phyloP scores from a whole-genome alignment of 2,329 filamentous ascomycete genomes.

The Calonectria multiphialidica region DNA sequence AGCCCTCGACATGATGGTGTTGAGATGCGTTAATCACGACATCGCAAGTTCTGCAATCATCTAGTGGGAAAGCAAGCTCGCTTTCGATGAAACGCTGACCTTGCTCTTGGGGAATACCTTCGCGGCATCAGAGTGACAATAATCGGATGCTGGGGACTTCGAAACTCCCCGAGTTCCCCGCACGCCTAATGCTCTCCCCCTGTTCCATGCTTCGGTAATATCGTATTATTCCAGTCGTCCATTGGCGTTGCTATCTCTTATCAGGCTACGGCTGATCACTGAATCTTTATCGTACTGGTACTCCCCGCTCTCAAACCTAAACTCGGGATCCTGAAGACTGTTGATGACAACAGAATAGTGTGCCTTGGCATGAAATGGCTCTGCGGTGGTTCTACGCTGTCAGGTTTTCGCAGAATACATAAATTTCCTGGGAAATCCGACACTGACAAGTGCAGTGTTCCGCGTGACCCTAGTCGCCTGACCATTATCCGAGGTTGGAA shows the following conservation, averaged over 20 bases:
- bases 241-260: constrained; percentile 1
- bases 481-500: constrained; percentile 5
- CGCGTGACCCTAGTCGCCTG: background rate
- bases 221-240: background rate
- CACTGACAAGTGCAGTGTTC: background rate
- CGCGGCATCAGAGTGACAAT: background rate
- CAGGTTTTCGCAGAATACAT: background rate
- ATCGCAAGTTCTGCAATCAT: background rate
- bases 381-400: background rate
- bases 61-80: background rate
- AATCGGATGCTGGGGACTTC: background rate
- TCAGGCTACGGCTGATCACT: background rate
- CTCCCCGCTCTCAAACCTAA: background rate
- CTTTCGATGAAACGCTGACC: constrained; percentile 13
- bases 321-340: background rate
- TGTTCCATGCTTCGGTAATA: background rate
- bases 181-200: constrained; percentile 1
- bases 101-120: background rate
- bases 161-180: constrained; percentile 18
- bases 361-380: background rate
- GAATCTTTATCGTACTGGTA: background rate
- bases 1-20: background rate
- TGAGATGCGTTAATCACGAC: constrained; percentile 1
- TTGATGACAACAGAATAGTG: background rate
- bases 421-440: background rate